Percentiles rank a stretch among this genome's conserved stretches.
Conservation (phyloP, 2,329 filamentous ascomycete genomes). For the Colletotrichum plurivorum region DNA sequence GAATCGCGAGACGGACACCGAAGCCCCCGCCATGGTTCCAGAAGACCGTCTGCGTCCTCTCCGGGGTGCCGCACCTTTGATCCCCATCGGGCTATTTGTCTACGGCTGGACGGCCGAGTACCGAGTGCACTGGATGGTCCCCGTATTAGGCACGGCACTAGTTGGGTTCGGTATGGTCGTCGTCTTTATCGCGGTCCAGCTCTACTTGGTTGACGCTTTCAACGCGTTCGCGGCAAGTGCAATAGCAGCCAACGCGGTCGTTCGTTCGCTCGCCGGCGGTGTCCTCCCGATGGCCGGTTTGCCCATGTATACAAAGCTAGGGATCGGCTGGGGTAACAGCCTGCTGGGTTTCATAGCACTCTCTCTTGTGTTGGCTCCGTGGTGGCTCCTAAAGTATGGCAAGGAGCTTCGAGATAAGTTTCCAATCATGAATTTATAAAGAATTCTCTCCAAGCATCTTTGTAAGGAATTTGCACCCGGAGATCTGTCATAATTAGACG, state of each 20-base stretch:
- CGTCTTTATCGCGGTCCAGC: constrained; percentile 31
- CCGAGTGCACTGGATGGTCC: constrained; percentile 69
- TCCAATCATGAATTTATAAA: too few relatives aligned
- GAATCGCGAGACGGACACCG: constrained; percentile 35
- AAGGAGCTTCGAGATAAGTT: too few relatives aligned
- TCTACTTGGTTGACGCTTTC: constrained; percentile 49
- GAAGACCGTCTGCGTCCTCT: constrained; percentile 67
- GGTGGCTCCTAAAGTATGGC: too few relatives aligned
- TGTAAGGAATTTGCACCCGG: too few relatives aligned
- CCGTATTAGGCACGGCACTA: constrained; percentile 69
- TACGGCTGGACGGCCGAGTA: constrained; percentile 72
- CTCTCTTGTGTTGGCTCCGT: too few relatives aligned
- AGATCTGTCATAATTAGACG: too few relatives aligned
- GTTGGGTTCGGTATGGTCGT: constrained; percentile 59
- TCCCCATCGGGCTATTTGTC: constrained; percentile 68
- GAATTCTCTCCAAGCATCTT: too few relatives aligned
- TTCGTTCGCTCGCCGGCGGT: constrained; percentile 75
- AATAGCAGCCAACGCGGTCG: constrained; percentile 47
- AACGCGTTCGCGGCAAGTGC: constrained; percentile 47
- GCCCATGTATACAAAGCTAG: constrained; percentile 58
- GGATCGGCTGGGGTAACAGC: constrained; percentile 66
- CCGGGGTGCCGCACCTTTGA: constrained; percentile 63
- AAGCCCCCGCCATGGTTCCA: constrained; percentile 47
- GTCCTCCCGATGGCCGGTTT: constrained; percentile 73
- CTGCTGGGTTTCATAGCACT: constrained; percentile 62